phyloP scores from a whole-genome alignment of 495 filamentous ascomycete species.

The Pyrenopolyporus hunteri region DNA sequence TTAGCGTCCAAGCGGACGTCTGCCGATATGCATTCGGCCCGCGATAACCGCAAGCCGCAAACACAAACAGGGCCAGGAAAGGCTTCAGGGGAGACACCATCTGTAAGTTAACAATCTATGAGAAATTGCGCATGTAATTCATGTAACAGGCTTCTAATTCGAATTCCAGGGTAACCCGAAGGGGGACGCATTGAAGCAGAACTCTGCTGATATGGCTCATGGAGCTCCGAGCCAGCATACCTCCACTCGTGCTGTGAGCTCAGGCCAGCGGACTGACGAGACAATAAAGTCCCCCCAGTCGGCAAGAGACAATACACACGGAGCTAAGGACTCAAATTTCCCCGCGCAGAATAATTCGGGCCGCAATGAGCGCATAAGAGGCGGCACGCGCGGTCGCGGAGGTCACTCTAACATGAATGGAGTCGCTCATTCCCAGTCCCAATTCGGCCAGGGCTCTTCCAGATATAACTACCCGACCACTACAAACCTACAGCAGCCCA shows the following conservation, averaged over 20 bases:
- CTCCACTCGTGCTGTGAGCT: constrained; percentile 7
- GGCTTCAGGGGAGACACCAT: constrained; percentile 16
- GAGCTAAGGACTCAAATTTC: constrained; percentile 22
- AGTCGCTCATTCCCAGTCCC: constrained; percentile 29
- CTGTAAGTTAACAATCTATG: constrained; percentile 28
- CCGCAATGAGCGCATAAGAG: constrained; percentile 36
- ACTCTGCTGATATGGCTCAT: constrained; percentile 20
- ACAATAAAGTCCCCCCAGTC: constrained; percentile 19
- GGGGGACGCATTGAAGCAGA: constrained; percentile 31
- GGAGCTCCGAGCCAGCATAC: constrained; percentile 13
- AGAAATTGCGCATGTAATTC: no score
- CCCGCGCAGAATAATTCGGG: constrained; percentile 27
- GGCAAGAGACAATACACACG: constrained; percentile 27
- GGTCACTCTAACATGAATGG: constrained; percentile 29
- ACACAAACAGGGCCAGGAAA: constrained; percentile 25
- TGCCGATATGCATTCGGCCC: constrained; percentile 48
- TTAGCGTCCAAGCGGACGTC: constrained; percentile 54
- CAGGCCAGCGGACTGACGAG: constrained; percentile 33
- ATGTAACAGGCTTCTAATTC: neutral
- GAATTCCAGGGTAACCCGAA: constrained; percentile 22
- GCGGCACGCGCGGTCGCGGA: constrained; percentile 36
- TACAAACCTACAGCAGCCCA: constrained; percentile 56
- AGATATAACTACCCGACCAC: constrained; percentile 28
- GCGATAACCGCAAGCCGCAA: constrained; percentile 43
- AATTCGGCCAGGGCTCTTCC: constrained; percentile 24